Evolutionary conservation across 2,329 filamentous ascomycete genomes (phyloP).

Genomic region (Colletotrichum tabaci): DNA sequence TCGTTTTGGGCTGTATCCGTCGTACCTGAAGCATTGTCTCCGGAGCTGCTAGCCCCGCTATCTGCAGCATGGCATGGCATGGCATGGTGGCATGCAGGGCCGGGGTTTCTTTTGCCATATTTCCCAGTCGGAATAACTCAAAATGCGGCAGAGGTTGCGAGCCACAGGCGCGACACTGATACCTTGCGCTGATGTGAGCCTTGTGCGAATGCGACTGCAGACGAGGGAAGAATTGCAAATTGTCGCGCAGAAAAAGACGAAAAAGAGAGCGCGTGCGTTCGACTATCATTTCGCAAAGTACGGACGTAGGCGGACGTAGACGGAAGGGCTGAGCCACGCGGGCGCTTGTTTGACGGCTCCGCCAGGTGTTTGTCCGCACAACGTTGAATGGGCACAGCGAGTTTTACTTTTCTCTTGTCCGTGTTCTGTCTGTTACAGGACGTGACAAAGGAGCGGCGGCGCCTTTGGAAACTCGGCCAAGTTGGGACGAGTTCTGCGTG

Average conservation of each 20-base stretch:
- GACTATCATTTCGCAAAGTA: neutral
- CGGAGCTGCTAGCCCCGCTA: neutral
- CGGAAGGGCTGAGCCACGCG: neutral
- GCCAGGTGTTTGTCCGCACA: slow-evolving; percentile 6
- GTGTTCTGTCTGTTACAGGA: neutral
- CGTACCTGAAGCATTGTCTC: neutral
- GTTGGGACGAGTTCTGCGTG: slow-evolving; percentile 12
- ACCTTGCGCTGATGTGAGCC: neutral
- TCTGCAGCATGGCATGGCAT: slow-evolving; percentile 4
- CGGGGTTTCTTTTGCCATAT: neutral
- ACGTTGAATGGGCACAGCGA: neutral
- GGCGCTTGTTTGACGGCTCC: neutral
- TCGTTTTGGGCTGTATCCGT: neutral
- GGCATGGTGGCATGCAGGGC: neutral
- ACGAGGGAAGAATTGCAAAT: neutral
- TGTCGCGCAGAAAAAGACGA: slow-evolving; percentile 8
- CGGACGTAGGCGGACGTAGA: slow-evolving; percentile 5
- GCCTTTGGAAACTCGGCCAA: neutral
- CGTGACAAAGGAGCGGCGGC: slow-evolving; percentile 4
- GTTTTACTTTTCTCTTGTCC: neutral
- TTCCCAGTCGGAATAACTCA: neutral
- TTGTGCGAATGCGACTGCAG: neutral
- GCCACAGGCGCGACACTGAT: neutral
- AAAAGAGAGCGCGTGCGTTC: neutral
- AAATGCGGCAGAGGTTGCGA: neutral